phyloP scores from a whole-genome alignment of 164 flowering plant genomes.

The Houttuynia cordata region DNA sequence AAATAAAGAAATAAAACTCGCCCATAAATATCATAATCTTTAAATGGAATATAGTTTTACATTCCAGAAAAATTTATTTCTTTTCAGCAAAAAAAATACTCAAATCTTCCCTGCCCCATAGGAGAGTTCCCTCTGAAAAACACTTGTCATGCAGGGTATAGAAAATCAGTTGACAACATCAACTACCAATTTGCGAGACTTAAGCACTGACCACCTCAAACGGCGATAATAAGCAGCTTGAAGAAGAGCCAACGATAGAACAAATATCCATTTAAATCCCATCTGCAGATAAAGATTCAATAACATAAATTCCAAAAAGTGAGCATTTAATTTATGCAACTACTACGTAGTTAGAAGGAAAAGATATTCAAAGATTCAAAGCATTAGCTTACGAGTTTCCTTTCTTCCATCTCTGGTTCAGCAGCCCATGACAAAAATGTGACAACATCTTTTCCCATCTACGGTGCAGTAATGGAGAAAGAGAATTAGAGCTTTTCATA shows the following conservation, averaged over 20 bases:
- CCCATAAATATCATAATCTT: not conserved
- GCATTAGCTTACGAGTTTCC: constrained; percentile 23
- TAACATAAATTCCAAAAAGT: not conserved
- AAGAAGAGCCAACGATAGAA: constrained; percentile 27
- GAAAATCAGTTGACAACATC: constrained; percentile 24
- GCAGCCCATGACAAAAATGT: constrained; percentile 51
- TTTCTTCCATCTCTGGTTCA: constrained; percentile 59
- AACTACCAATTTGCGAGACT: constrained; percentile 27
- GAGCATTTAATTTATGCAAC: too few relatives aligned
- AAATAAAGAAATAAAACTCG: not conserved
- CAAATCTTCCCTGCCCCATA: not conserved
- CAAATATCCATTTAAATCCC: constrained; percentile 34
- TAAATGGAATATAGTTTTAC: not conserved
- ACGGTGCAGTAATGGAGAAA: constrained; percentile 1
- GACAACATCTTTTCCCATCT: constrained; percentile 56
- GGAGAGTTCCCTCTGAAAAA: not conserved
- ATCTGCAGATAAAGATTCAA: constrained; percentile 12
- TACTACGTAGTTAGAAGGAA: too few relatives aligned
- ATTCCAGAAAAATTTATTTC: not conserved
- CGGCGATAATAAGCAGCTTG: constrained; percentile 32
- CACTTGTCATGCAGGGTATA: not conserved
- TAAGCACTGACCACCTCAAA: constrained; percentile 27
- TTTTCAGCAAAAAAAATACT: not conserved
- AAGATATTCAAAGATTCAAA: too few relatives aligned
- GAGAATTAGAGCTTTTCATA: not conserved